phyloP scores from a whole-genome alignment of 2,329 filamentous ascomycete species.

The Malbranchea zuffiana region DNA sequence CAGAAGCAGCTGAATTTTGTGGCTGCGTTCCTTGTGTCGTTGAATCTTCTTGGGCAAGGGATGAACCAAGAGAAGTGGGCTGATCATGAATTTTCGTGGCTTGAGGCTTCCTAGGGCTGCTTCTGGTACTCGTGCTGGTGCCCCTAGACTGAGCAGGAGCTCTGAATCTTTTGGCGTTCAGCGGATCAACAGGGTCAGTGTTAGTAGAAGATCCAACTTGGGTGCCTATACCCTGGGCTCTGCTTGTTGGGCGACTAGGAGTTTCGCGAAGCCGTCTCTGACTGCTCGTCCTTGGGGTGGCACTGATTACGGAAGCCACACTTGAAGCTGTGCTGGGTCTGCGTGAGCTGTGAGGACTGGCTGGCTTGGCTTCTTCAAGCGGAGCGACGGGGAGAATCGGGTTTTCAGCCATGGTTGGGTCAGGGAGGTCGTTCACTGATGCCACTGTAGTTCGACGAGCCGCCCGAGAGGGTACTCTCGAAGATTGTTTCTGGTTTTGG shows the following conservation, averaged over 20 bases:
- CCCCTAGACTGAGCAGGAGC: too few relatives aligned
- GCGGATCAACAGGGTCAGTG: too few relatives aligned
- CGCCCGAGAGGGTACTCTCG: constrained; percentile 24
- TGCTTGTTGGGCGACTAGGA: constrained; percentile 5
- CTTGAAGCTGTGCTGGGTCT: constrained; percentile 24
- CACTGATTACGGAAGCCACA: constrained; percentile 15
- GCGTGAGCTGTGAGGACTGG: constrained; percentile 14
- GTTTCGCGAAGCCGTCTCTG: constrained; percentile 9
- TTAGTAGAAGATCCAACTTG: too few relatives aligned
- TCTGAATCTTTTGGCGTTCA: too few relatives aligned
- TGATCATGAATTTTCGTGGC: too few relatives aligned
- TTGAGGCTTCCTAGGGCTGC: constrained; percentile 1
- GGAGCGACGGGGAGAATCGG: constrained; percentile 17
- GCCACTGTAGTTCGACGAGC: constrained; percentile 54
- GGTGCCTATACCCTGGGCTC: background rate
- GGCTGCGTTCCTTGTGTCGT: too few relatives aligned
- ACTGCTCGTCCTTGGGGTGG: constrained; percentile 19
- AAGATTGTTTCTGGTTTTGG: constrained; percentile 44
- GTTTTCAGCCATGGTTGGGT: constrained; percentile 15
- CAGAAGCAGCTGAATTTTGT: background rate
- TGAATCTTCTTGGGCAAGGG: too few relatives aligned
- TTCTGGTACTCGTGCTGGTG: too few relatives aligned
- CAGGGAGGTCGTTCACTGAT: constrained; percentile 39
- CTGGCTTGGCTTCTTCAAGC: background rate
- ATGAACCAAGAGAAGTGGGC: too few relatives aligned